Base-by-base conservation (phyloP, 805 yeast species). In the Barnettozyma populi region DNA sequence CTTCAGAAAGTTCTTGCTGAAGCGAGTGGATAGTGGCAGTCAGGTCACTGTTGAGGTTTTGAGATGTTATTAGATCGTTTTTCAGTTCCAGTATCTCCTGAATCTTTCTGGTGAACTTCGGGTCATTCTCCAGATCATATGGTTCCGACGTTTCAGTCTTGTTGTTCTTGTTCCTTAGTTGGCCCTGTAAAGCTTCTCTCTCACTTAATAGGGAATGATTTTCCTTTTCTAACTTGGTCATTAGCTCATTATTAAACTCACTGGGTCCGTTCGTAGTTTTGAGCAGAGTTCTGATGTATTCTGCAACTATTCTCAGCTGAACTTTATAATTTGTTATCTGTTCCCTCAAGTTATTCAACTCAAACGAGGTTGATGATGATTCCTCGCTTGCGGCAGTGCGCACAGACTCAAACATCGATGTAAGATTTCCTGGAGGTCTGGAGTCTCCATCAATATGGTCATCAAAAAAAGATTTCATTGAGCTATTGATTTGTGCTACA, bases 301-400 rank as follows among this genome's bases (percentile, higher is more conserved):
- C 73, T 27, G 65, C 60, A 9, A 70, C 47, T 0, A 70, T 57
- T 21, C 61, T 54, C 4, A 65, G 60, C 45, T 63, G 70, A 20
- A 66, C 61, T 49, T 70, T 73, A 34, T 73, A 66, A 11, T 66
- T 64, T 10, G 74, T 74, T 13, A 78, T 52, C 43, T 75, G 73
- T 41, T 62, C 61, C 44, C 69, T 61, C 41, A 76, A 50, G n/a
- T 62, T 61, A 45, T 69, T 71, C 25, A 70, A 52, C 49, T 71
- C 75, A 19, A 36, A 36, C 0, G 51, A 18, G 1, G 49, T 52
- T 18, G 57, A 49, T 6, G 57, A 45, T 7, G 48, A 43, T 2
- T 52, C 50, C 11, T 47, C 49, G 4, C 48, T 47, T 4, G 48
- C 39, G 16, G 47, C 45, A 2, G 45, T 43, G 4, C 20, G 13